phyloP scores from a whole-genome alignment of 176 grass and related monocot species.

The Raddia distichophylla region DNA sequence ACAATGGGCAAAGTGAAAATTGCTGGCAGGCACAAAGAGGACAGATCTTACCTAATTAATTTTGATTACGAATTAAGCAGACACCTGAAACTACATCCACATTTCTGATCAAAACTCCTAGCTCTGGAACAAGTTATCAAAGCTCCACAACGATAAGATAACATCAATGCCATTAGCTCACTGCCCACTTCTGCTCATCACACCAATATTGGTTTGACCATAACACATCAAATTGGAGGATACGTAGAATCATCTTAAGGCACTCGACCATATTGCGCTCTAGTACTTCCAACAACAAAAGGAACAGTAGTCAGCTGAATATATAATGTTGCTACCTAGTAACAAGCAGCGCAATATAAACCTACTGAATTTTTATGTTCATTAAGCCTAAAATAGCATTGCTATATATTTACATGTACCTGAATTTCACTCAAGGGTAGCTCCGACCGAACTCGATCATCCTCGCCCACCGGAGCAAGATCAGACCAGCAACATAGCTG shows the following conservation, averaged over 20 bases:
- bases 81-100: not conserved
- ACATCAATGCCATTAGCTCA: not conserved
- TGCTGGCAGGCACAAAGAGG: not conserved
- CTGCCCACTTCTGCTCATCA: constrained; percentile 23
- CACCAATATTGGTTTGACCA: not conserved
- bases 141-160: not conserved
- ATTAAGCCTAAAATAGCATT: constrained; percentile 24
- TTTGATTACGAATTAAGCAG: not conserved
- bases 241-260: not conserved
- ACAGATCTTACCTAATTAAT: not conserved
- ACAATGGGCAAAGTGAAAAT: not conserved
- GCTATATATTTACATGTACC: constrained; percentile 54
- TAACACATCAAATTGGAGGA: constrained; percentile 22
- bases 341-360: not conserved
- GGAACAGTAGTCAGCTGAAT: not conserved
- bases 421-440: constrained; percentile 34
- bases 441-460: constrained; percentile 44
- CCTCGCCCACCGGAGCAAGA: constrained; percentile 35
- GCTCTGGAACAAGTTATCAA: not conserved
- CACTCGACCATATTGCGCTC: not conserved
- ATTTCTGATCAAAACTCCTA: not conserved
- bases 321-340: not conserved
- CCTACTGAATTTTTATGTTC: constrained; percentile 28
- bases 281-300: not conserved
- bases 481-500: constrained; percentile 27